phyloP scores from a whole-genome alignment of 163 green algal genomes.

The Smithsoniella earleae region DNA sequence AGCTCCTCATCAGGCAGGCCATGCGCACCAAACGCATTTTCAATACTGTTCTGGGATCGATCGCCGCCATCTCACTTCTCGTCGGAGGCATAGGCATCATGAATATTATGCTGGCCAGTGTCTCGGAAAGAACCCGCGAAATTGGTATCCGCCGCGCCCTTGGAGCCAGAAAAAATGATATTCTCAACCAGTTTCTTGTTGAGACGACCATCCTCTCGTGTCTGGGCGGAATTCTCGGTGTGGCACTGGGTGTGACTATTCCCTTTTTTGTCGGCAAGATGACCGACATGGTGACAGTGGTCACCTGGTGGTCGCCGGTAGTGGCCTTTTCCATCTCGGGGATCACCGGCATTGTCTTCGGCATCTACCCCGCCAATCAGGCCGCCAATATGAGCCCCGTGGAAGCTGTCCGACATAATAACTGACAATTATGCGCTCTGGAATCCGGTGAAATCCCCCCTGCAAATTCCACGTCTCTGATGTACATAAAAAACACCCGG shows the following conservation, averaged over 20 bases:
- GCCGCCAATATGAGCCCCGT: too few relatives aligned
- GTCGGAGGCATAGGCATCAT: too few relatives aligned
- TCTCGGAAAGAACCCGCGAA: not conserved
- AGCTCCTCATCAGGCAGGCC: not conserved
- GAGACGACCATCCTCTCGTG: not conserved
- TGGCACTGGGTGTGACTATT: not conserved
- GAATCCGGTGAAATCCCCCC: too few relatives aligned
- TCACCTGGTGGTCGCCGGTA: not conserved
- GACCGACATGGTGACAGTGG: not conserved
- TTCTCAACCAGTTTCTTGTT: conserved; percentile 2
- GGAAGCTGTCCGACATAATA: too few relatives aligned
- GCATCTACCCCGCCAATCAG: too few relatives aligned
- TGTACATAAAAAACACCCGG: too few relatives aligned
- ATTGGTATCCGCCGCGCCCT: too few relatives aligned
- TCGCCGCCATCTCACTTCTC: conserved; percentile 25
- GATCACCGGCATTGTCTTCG: too few relatives aligned
- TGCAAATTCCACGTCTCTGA: too few relatives aligned
- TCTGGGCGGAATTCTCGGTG: not conserved
- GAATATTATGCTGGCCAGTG: not conserved
- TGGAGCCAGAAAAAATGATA: not conserved
- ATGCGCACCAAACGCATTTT: not conserved
- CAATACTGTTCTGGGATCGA: not conserved
- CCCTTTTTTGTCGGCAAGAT: not conserved
- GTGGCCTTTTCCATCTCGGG: not conserved
- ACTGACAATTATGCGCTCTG: too few relatives aligned